Conservation (phyloP, 2,329 filamentous ascomycete genomes). For the Paraphaeosphaeria minitans region DNA sequence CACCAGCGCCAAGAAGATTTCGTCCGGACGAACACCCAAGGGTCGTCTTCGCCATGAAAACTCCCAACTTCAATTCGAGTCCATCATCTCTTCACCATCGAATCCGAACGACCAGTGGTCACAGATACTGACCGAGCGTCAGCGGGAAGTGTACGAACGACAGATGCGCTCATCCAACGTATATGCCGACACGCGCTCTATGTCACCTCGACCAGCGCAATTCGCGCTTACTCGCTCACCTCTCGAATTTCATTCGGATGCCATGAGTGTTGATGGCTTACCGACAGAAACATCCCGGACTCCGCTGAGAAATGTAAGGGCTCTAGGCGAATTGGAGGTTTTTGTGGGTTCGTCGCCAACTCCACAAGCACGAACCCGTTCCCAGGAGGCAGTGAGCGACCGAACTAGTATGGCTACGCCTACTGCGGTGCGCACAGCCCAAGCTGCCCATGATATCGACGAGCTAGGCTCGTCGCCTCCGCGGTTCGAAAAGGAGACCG, state of each 20-base stretch:
- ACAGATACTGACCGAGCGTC: slow-evolving; percentile 77
- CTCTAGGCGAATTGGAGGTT: slow-evolving; percentile 41
- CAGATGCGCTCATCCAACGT: slow-evolving; percentile 69
- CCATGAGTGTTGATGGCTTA: slow-evolving; percentile 30
- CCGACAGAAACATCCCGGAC: slow-evolving; percentile 25
- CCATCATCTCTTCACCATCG: slow-evolving; percentile 66
- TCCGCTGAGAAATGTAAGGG: slow-evolving; percentile 30
- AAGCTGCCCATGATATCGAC: slow-evolving; percentile 22
- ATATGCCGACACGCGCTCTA: slow-evolving; percentile 65
- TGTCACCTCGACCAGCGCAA: slow-evolving; percentile 20
- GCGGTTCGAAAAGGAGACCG: slow-evolving; percentile 24
- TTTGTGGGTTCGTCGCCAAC: slow-evolving; percentile 46
- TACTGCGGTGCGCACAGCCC: slow-evolving; percentile 31
- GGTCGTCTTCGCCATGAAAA: slow-evolving; percentile 74
- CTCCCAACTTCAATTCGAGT: slow-evolving; percentile 79
- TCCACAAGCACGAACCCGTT: slow-evolving; percentile 36
- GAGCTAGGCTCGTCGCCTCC: slow-evolving; percentile 46
- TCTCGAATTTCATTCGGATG: slow-evolving; percentile 38
- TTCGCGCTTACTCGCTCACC: slow-evolving; percentile 25
- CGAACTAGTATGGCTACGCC: slow-evolving; percentile 36
- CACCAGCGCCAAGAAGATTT: slow-evolving; percentile 24
- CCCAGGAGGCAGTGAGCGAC: slow-evolving; percentile 32
- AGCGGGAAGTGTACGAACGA: slow-evolving; percentile 76
- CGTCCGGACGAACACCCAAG: slow-evolving; percentile 47
- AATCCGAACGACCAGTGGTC: slow-evolving; percentile 60